phyloP scores from a whole-genome alignment of 2,329 filamentous ascomycete species.

The Periconia macrospinosa region DNA sequence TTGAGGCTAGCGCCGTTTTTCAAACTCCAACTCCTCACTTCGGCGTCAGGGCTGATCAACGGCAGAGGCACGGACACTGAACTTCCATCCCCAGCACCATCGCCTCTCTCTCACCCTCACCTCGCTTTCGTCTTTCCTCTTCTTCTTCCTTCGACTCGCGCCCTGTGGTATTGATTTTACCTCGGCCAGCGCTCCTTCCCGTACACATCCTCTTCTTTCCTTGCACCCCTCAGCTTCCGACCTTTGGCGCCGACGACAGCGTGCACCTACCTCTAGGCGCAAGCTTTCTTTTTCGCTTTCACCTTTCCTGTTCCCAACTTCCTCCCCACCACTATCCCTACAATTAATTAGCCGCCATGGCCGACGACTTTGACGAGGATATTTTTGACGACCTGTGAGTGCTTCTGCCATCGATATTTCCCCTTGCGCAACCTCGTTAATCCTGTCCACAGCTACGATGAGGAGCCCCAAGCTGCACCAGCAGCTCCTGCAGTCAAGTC shows the following conservation, averaged over 20 bases:
- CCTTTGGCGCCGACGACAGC: conserved; percentile 3
- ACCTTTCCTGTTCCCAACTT: neutral
- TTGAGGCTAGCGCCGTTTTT: conserved; percentile 17
- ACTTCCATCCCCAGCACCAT: too few species aligned
- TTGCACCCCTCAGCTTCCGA: neutral
- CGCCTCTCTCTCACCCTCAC: too few species aligned
- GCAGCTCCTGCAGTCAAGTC: conserved; percentile 19
- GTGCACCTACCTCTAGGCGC: neutral
- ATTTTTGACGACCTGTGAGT: conserved; percentile 93
- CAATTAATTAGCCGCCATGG: conserved; percentile 56
- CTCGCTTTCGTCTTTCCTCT: neutral
- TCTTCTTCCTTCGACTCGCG: neutral
- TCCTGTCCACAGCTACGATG: conserved; percentile 37
- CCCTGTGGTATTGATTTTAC: neutral
- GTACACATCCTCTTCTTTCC: neutral
- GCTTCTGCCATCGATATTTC: neutral
- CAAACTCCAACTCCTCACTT: conserved; percentile 4
- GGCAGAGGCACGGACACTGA: neutral
- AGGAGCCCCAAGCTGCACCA: conserved; percentile 36
- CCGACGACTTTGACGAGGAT: conserved; percentile 88
- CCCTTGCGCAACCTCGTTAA: neutral
- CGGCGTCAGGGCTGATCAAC: neutral
- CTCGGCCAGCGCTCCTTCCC: neutral
- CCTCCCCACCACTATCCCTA: neutral
- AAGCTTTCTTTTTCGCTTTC: neutral